A percentile compares a stretch with the other conserved stretches of the same genome.
phyloP scores from a whole-genome alignment of 495 filamentous ascomycete species.

The Neurospora sp. region DNA sequence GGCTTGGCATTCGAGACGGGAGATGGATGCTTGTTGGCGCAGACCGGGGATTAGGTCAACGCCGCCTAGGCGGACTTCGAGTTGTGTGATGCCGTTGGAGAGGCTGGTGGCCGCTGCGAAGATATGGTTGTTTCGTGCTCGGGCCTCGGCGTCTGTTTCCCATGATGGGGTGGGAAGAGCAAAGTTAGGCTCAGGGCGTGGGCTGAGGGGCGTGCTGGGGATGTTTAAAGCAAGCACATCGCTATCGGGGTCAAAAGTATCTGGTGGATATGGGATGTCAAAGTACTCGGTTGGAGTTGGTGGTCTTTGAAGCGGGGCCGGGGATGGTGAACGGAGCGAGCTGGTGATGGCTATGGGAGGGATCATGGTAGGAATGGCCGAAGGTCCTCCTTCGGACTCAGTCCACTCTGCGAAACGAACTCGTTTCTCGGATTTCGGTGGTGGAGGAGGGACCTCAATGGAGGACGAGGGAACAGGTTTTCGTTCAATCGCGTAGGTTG shows the following conservation, averaged over 20 bases:
- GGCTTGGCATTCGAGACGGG: not conserved
- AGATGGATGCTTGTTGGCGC: not conserved
- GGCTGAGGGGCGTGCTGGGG: not conserved
- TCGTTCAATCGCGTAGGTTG: not conserved
- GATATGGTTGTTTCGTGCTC: not conserved
- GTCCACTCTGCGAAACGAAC: not conserved
- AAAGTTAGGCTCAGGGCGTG: not conserved
- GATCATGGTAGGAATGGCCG: not conserved
- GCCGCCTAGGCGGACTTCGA: not conserved
- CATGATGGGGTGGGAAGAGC: not conserved
- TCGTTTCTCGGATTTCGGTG: not conserved
- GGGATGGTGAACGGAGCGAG: not conserved
- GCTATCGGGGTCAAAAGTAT: not conserved
- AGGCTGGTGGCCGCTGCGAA: not conserved
- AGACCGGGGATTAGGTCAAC: not conserved
- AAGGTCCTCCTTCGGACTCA: not conserved
- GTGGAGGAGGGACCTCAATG: not conserved
- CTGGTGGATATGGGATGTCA: not conserved
- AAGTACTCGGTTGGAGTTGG: not conserved
- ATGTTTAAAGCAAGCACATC: not conserved
- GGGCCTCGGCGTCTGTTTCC: not conserved
- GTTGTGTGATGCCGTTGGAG: not conserved
- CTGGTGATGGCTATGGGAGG: not conserved
- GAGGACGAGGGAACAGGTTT: not conserved
- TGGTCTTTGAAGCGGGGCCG: not conserved